Percentiles rank a stretch among this genome's conserved stretches.
Evolutionary conservation across 345 rosid species (phyloP).

Genomic region (Anastatica hierochuntica): DNA sequence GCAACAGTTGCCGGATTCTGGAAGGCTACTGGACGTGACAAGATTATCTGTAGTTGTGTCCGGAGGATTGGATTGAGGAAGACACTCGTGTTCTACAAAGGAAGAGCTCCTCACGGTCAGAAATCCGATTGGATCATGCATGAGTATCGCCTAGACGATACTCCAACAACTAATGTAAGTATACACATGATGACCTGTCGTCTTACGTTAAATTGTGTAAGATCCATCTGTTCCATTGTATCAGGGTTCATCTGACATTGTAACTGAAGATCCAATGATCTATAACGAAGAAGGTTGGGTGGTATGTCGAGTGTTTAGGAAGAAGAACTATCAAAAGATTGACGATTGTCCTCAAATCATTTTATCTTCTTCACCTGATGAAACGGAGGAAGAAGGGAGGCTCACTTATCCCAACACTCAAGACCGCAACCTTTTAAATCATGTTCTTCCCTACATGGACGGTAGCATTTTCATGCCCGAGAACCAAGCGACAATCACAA

Average conservation of each 20-base stretch:
- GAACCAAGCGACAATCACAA: constrained; percentile 23
- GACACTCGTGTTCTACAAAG: constrained; percentile 86
- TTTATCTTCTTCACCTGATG: constrained; percentile 37
- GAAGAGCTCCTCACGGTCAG: constrained; percentile 94
- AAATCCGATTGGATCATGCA: constrained; percentile 99
- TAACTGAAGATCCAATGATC: constrained; percentile 34
- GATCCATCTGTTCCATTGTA: background rate
- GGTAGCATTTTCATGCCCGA: constrained; percentile 44
- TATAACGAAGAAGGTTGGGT: constrained; percentile 91
- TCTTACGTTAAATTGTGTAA: too few species aligned
- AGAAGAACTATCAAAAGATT: constrained; percentile 82
- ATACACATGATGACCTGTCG: too few species aligned
- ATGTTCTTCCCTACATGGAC: constrained; percentile 64
- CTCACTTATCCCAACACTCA: constrained; percentile 24
- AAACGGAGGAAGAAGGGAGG: constrained; percentile 17
- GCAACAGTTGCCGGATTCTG: constrained; percentile 94
- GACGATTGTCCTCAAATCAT: constrained; percentile 59
- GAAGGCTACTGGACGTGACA: constrained; percentile 98
- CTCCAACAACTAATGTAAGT: constrained; percentile 33
- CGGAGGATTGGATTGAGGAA: constrained; percentile 78
- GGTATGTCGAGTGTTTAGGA: constrained; percentile 84
- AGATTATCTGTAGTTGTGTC: constrained; percentile 68
- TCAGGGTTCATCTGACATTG: constrained; percentile 9
- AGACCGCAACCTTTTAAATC: constrained; percentile 46
- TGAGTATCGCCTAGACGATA: constrained; percentile 86